Evolutionary conservation across 1,139 yeast genomes (phyloP), one percentile per base, ranked within the genome.

Genomic region (Pneumocystis jirovecii): DNA sequence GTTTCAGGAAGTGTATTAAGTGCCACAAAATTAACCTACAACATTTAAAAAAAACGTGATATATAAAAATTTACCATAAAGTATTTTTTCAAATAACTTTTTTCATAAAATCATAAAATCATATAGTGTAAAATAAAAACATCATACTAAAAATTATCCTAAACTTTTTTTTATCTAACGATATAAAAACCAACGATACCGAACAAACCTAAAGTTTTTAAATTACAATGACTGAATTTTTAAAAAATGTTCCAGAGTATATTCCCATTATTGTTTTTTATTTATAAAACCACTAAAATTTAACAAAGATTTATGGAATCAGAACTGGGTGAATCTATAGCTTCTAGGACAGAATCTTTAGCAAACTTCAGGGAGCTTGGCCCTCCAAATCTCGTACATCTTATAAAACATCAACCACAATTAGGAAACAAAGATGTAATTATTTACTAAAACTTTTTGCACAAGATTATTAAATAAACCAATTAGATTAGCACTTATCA

Each of bases 381-480:
- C 0, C 96, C 96, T 0, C 91, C 96, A 6, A 97, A 93, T 77
- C 79, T 93, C 69, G 87, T 95, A 64, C 95, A 88, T 72, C 73
- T 84, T 35, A 77, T 85, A 42, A 80, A 79, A 65, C 70, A 72
- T 10, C 70, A 71, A 62, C 82, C 82, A 65, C 82, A 83, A 66
- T 71, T 80, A 72, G 69, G 78, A 76, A 63, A 74, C 72, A 69
- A 80, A 73, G 71, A 79, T 80, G 69, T 80, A 78, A 70, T 74
- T 82, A 35, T 78, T 81, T 65, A 79, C 77, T 69, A 75, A 79
- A 44, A 82, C 82, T 76, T 81, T 39, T 79, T 79, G 67, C 5
- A 19, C 2, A 40, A 17, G 6, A 10, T 19, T 37, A 37, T 29
- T 37, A 42, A 37, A 37, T 60, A 37, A 8, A 37, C 19, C 17